These are phyloP conservation scores for Termitomyces sp. DNA, from an alignment of 768 basidiomycete species.

Conservation along the genomic window DNA sequence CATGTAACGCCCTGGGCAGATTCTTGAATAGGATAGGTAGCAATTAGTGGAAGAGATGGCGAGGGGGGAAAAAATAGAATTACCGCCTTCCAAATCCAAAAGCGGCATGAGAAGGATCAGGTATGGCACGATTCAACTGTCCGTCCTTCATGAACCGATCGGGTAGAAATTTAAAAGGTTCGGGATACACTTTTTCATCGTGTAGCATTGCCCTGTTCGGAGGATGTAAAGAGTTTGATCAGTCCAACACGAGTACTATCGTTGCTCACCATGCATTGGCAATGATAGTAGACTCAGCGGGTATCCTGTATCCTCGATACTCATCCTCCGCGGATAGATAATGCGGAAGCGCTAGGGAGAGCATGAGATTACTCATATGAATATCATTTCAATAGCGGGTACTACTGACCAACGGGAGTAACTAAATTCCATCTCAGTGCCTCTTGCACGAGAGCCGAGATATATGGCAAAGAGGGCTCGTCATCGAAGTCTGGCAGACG, in stretches of 20 bases:
- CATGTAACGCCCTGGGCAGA: conserved; percentile 32
- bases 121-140: background rate
- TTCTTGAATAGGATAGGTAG: conserved; percentile 5
- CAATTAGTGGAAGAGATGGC: background rate
- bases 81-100: background rate
- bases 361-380: background rate
- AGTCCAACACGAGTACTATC: background rate
- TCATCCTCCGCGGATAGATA: background rate
- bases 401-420: background rate
- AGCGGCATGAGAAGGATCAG: background rate
- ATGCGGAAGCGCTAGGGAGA: background rate
- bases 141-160: background rate
- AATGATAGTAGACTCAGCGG: background rate
- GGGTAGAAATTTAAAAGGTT: background rate
- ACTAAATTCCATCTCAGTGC: conserved; percentile 19
- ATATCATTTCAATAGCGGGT: background rate
- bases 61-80: background rate
- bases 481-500: conserved; percentile 28
- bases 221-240: background rate
- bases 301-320: background rate
- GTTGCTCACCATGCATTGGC: background rate
- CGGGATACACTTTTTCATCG: background rate
- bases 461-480: conserved; percentile 22
- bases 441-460: conserved; percentile 28
- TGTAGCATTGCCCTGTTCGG: background rate